Conservation (phyloP, 192 early-diverging fungal species). For the Diversispora epigaea region DNA sequence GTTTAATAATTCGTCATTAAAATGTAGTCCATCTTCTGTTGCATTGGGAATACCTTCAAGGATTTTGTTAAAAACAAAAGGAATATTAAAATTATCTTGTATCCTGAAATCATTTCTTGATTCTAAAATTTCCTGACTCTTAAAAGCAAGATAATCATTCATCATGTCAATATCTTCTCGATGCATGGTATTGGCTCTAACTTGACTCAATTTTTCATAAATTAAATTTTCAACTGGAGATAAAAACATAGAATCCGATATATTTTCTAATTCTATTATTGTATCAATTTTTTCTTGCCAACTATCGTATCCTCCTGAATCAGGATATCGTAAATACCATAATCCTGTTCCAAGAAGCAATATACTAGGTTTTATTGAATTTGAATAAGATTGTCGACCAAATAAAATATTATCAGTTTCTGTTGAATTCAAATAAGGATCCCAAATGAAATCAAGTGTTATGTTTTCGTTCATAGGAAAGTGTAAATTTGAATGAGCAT, state of each 20-base stretch:
- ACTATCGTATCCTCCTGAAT: slow-evolving; percentile 39
- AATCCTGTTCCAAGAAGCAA: slow-evolving; percentile 57
- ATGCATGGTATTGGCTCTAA: slow-evolving; percentile 48
- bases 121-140: not conserved
- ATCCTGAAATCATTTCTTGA: too few relatives aligned
- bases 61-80: slow-evolving; percentile 55
- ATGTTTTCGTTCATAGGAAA: slow-evolving; percentile 34
- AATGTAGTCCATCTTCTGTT: slow-evolving; percentile 75
- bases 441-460: slow-evolving; percentile 68
- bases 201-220: slow-evolving; percentile 47
- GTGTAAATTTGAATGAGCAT: slow-evolving; percentile 41
- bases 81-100: slow-evolving; percentile 42
- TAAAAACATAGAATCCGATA: not conserved
- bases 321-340: slow-evolving; percentile 65
- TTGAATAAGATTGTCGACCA: not conserved
- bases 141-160: slow-evolving; percentile 53
- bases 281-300: slow-evolving; percentile 49
- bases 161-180: slow-evolving; percentile 49
- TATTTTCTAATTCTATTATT: slow-evolving; percentile 35
- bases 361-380: slow-evolving; percentile 35
- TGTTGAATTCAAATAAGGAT: slow-evolving; percentile 62
- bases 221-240: slow-evolving; percentile 47
- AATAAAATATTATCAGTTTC: slow-evolving; percentile 29
- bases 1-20: slow-evolving; percentile 44
- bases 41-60: slow-evolving; percentile 36